These are phyloP conservation scores for Cutaneotrichosporon sp. DNA, from an alignment of 1,284 basidiomycete species.

Conservation along the genomic window DNA sequence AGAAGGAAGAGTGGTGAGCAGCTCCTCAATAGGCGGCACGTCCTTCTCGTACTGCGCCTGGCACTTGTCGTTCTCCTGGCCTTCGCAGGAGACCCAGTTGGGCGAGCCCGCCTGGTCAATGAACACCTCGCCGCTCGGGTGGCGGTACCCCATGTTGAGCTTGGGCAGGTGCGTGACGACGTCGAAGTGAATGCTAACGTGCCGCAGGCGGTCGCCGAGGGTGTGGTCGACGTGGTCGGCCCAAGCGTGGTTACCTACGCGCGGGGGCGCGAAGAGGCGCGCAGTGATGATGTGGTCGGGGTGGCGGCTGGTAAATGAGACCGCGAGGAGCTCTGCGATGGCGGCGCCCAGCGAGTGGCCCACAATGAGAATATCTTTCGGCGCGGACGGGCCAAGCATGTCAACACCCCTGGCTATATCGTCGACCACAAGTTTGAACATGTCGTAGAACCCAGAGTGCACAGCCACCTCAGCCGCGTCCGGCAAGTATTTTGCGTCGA, in stretches of 20 bases:
- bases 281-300: constrained; percentile 7
- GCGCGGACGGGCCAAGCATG: neutral
- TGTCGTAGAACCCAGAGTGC: constrained; percentile 25
- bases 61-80: constrained; percentile 20
- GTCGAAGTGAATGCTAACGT: constrained; percentile 23
- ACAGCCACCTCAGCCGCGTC: constrained; percentile 8
- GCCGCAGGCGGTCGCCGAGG: constrained; percentile 12
- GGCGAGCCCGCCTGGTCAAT: neutral
- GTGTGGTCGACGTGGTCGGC: constrained; percentile 23
- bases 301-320: constrained; percentile 8
- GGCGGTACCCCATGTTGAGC: constrained; percentile 19
- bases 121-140: constrained; percentile 23
- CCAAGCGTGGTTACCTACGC: constrained; percentile 26
- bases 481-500: constrained; percentile 15
- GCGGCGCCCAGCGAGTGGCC: constrained; percentile 29
- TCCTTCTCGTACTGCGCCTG: too few species aligned
- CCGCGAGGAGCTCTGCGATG: constrained; percentile 14
- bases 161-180: constrained; percentile 27
- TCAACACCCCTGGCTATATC: constrained; percentile 8
- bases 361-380: constrained; percentile 16
- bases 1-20: too few species aligned
- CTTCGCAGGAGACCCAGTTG: constrained; percentile 15
- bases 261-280: constrained; percentile 20
- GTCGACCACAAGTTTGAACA: constrained; percentile 18
- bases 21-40: too few species aligned